Percentiles rank a stretch among this genome's conserved stretches.
Evolutionary conservation across 306 rosid genomes (phyloP).

Genomic region (Rosa chinensis): DNA sequence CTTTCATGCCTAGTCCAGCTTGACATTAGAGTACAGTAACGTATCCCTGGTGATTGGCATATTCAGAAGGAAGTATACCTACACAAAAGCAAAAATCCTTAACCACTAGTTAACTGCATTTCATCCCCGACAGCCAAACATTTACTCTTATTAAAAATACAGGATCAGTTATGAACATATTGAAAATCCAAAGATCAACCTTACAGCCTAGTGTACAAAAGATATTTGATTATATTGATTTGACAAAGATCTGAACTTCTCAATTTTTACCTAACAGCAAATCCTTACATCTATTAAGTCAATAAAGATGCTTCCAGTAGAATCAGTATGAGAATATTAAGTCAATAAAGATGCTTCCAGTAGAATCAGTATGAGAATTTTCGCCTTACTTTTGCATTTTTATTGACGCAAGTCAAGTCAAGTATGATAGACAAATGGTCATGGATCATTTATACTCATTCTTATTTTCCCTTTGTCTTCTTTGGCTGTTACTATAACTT

Average conservation of each 20-base stretch:
- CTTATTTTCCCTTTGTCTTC: neutral
- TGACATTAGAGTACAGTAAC: slow-evolving; percentile 81
- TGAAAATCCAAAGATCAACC: neutral
- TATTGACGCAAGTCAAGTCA: neutral
- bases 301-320: neutral
- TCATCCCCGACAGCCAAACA: neutral
- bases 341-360: neutral
- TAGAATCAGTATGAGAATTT: neutral
- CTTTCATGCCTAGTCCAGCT: slow-evolving; percentile 61
- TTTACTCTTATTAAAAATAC: neutral
- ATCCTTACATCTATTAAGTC: neutral
- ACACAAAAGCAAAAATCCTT: slow-evolving; percentile 2
- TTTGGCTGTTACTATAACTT: slow-evolving; percentile 25
- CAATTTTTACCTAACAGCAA: neutral
- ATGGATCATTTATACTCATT: no score
- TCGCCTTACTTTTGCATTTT: neutral
- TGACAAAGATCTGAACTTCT: neutral
- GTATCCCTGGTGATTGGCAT: slow-evolving; percentile 92
- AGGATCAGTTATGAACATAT: neutral
- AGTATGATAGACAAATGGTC: neutral
- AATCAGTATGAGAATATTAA: neutral
- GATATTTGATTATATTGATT: neutral
- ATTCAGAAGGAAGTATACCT: slow-evolving; percentile 64
- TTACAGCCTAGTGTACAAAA: neutral
- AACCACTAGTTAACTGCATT: neutral